A percentile compares a stretch with the other conserved stretches of the same genome.
Evolutionary conservation across 1,284 basidiomycete genomes (phyloP).

Genomic region (Malassezia globosa): DNA sequence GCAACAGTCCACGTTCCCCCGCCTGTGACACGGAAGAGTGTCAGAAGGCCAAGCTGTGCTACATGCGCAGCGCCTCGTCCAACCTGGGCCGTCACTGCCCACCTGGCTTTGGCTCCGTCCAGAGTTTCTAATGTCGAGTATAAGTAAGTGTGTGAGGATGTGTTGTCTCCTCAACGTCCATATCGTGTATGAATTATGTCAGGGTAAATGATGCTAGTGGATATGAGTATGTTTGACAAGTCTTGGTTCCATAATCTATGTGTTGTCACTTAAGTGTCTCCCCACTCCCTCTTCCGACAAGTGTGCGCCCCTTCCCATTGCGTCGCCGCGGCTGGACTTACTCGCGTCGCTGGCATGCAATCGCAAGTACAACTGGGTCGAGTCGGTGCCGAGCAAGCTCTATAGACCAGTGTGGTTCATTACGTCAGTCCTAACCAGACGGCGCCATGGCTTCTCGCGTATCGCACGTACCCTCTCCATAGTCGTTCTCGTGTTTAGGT

Average conservation of each 20-base stretch:
- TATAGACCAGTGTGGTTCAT: background rate
- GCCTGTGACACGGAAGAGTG: slow-evolving; percentile 57
- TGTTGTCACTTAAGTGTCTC: no score
- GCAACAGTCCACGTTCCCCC: slow-evolving; percentile 53
- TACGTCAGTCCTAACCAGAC: no score
- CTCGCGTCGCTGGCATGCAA: no score
- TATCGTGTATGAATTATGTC: no score
- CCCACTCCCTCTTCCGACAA: no score
- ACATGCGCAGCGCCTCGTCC: slow-evolving; percentile 60
- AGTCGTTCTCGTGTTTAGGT: background rate
- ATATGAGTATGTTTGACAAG: background rate
- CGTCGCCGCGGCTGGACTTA: no score
- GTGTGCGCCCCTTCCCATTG: no score
- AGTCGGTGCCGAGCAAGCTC: slow-evolving; percentile 16
- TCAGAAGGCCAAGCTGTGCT: slow-evolving; percentile 61
- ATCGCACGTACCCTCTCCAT: slow-evolving; percentile 9
- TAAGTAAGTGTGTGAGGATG: no score
- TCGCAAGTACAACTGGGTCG: background rate
- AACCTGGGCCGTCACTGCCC: slow-evolving; percentile 56
- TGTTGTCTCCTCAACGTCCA: no score
- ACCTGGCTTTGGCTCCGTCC: slow-evolving; percentile 60
- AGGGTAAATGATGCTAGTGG: background rate
- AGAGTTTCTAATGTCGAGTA: slow-evolving; percentile 38
- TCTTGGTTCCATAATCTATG: no score
- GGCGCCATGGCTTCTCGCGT: no score